Evolutionary conservation across 148 eudicot species (phyloP), one percentile per base, ranked within the genome.

Genomic region (Diospyros kaki): DNA sequence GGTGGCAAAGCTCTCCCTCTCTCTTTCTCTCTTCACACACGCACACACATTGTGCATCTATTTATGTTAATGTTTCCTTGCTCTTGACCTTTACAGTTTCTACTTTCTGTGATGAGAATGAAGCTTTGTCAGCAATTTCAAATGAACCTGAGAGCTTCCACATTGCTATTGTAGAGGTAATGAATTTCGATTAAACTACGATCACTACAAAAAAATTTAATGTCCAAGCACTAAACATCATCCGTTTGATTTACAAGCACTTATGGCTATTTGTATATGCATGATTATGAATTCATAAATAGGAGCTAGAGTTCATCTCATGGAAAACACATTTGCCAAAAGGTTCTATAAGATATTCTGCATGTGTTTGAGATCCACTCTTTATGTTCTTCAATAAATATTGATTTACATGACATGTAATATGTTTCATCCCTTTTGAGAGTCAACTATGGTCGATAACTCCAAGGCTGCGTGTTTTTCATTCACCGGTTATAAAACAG

Each of bases 81-180:
- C 43, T 41, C 50, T 69, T 75, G 51, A 64, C 76, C 46, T 80
- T 69, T 71, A 59, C 89, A 92, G 95, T 92, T 83, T 80, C 83
- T 68, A 60, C 75, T 28, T 90, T 88, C 81, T 80, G 68, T 73
- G 81, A 84, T 73, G 93, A 86, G 79, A 70, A 75, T 55, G 95
- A 90, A 73, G 97, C 97, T 59, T 59, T 87, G 66, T 59, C 83
- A n/a, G 88, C 91, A 17, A 76, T 88, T 78, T 86, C 86, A 46
- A 82, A 76, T 70, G 84, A 80, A 72, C 66, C 77, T 1, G 84
- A 83, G 76, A 73, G 75, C 78, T 92, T 83, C 83, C 93, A 92
- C 83, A 84, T 90, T 63, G 93, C 95, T 53, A 84, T 92, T 67
- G 86, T 92, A 63, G 95, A 90, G 97, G 97, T 90, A 87, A 44